A percentile compares a stretch with the other conserved stretches of the same genome.
Conservation (phyloP, 495 filamentous ascomycete species). For the Hypoxylon subgilvum region DNA sequence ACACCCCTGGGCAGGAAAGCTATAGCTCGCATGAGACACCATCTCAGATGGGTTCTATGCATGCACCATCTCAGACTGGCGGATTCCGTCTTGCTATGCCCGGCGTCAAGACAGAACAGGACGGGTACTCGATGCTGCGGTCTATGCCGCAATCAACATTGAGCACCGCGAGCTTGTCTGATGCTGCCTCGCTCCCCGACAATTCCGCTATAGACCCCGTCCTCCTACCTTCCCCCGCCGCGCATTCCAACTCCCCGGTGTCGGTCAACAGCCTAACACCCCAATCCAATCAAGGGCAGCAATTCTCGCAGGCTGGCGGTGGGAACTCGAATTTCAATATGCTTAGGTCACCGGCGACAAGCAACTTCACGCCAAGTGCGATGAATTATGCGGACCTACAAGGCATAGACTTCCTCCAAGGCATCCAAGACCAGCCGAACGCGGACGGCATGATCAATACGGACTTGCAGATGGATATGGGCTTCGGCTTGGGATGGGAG, state of each 20-base stretch:
- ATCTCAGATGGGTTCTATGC: conserved; percentile 34
- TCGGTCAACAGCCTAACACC: conserved; percentile 36
- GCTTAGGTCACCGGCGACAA: conserved; percentile 32
- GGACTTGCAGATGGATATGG: conserved; percentile 65
- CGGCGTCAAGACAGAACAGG: conserved; percentile 48
- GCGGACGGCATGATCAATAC: conserved; percentile 38
- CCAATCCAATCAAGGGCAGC: conserved; percentile 34
- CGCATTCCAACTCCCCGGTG: conserved; percentile 41
- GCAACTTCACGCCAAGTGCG: conserved; percentile 28
- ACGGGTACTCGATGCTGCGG: conserved; percentile 46
- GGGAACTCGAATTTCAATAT: conserved; percentile 37
- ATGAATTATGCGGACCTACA: conserved; percentile 50
- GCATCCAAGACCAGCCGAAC: conserved; percentile 42
- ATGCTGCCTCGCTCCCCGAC: conserved; percentile 43
- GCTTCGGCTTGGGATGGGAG: conserved; percentile 73
- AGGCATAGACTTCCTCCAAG: conserved; percentile 55
- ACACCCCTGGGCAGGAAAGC: conserved; percentile 29
- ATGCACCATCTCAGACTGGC: conserved; percentile 28
- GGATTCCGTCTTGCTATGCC: conserved; percentile 42
- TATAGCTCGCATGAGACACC: conserved; percentile 34
- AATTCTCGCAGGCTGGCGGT: conserved; percentile 16
- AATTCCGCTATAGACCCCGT: conserved; percentile 54
- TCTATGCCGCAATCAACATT: conserved; percentile 42
- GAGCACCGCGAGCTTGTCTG: conserved; percentile 43
- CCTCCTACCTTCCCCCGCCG: conserved; percentile 49